A percentile compares a stretch with the other conserved stretches of the same genome.
Evolutionary conservation across 352 stramenopile genomes (phyloP).

Genomic region (Pythium monospermum): DNA sequence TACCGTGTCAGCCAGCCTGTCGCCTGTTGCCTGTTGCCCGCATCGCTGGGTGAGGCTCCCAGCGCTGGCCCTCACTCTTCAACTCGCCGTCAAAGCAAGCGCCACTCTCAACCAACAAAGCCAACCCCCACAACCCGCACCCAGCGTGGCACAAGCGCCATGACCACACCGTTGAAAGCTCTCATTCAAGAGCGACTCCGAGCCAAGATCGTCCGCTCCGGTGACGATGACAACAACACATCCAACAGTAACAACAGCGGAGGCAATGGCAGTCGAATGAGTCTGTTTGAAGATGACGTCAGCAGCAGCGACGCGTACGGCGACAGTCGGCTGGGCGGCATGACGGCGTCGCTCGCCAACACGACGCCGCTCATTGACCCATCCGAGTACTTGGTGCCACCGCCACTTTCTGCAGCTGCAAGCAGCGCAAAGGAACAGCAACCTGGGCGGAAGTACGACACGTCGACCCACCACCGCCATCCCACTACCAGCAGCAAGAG

Average conservation of each 20-base stretch:
- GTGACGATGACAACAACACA: slow-evolving; percentile 23
- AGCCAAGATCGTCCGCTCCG: slow-evolving; percentile 56
- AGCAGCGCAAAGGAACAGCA: neutral
- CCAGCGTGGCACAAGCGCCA: slow-evolving; percentile 6
- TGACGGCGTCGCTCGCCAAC: neutral
- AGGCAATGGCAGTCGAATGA: no score
- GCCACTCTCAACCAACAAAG: no score
- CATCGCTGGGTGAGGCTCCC: no score
- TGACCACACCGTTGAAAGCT: slow-evolving; percentile 62
- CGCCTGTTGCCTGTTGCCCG: no score
- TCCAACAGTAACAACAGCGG: no score
- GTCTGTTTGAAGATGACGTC: no score
- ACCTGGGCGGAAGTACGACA: neutral
- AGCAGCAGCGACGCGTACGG: neutral
- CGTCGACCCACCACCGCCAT: neutral
- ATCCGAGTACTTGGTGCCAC: slow-evolving; percentile 10
- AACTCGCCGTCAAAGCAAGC: no score
- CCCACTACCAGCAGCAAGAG: no score
- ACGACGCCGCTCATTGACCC: slow-evolving; percentile 7
- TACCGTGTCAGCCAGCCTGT: no score
- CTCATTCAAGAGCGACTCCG: slow-evolving; percentile 69
- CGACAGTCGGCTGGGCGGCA: neutral
- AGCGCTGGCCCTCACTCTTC: no score
- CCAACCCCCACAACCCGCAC: no score
- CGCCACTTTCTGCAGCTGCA: neutral